Evolutionary conservation across 139 green algal species (phyloP).

Genomic region (Astrephomene gubernaculifera): DNA sequence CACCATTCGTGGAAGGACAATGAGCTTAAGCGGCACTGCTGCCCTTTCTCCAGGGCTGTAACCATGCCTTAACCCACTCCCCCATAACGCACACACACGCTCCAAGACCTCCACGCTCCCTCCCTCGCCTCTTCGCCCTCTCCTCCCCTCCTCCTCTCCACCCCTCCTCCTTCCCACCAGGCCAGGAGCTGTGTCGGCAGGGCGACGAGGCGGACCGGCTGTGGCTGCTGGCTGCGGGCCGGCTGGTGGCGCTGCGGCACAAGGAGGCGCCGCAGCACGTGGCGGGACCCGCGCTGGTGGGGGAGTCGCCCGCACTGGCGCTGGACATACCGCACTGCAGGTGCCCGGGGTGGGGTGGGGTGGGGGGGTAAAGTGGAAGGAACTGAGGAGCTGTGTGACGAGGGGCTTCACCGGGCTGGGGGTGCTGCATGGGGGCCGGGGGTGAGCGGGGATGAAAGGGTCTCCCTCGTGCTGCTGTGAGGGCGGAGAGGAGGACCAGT

Average conservation of each 20-base stretch:
- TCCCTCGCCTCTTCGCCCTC: too few relatives aligned
- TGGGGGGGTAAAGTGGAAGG: background rate
- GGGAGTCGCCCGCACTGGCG: constrained; percentile 35
- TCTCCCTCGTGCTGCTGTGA: too few relatives aligned
- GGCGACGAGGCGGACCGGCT: constrained; percentile 60
- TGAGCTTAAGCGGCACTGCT: too few relatives aligned
- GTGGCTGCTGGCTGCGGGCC: constrained; percentile 47
- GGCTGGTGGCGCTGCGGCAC: constrained; percentile 50
- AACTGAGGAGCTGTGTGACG: too few relatives aligned
- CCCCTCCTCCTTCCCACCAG: constrained; percentile 7
- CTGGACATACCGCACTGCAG: constrained; percentile 27
- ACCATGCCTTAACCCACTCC: too few relatives aligned
- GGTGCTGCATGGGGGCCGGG: background rate
- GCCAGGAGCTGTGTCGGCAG: constrained; percentile 55
- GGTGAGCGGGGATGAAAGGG: background rate
- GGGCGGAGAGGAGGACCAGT: too few relatives aligned
- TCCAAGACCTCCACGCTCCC: too few relatives aligned
- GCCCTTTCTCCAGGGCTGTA: too few relatives aligned
- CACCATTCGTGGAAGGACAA: too few relatives aligned
- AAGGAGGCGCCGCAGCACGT: constrained; percentile 30
- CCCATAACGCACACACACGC: too few relatives aligned
- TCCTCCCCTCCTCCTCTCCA: too few relatives aligned
- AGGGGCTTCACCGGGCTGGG: too few relatives aligned
- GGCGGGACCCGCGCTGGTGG: constrained; percentile 40
- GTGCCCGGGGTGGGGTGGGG: background rate